Base-by-base conservation (phyloP, 352 stramenopile genomes). In the Globisporangium paddicum region DNA sequence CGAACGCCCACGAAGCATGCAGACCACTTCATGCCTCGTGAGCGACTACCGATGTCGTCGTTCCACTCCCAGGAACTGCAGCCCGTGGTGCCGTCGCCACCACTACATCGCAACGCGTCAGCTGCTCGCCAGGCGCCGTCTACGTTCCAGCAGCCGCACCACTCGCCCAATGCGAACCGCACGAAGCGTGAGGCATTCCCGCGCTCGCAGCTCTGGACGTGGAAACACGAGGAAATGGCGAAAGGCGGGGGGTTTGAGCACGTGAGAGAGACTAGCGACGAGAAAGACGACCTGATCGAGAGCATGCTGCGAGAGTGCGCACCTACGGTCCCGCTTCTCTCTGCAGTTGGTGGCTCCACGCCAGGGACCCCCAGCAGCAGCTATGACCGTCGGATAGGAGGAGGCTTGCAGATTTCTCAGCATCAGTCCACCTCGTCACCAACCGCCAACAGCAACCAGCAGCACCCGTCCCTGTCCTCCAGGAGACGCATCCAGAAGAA, bases 131-230 rank as follows among this genome's bases (percentile, higher is more conserved):
- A 41, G 18, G 41, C 26, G 14, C 23, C 57, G 18, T 32, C 56
- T 19, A 6, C 38, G 19, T 23, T 7, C 13, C 23, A 30, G 16
- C 34, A 42, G 21, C 42, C 40, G 5, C 42, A 46, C 1, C 16
- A 52, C 21, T 70, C 63, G 0, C 58, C 63, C 0, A 45, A 59
- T 41, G 52, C 14, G n/a, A 53, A 44, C 34, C 63, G 60, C 3
- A 10, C 34, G 2, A 67, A 69, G 57, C 72, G 67, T 8, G 62
- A 64, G n/a, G 63, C 65, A 37, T 88, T 90, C 64, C 77, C 78
- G 14, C 81, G 81, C 14, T 62, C 78, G 8, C 62, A 84, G 38
- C 69, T 90, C 14, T 90, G 79, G 81, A 66, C 59, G 16, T 90
- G 79, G 81, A 68, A 65, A 9, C 55, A 77, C 44, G n/a, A 41